Evolutionary conservation across 805 yeast genomes (phyloP), one percentile per base, ranked within the genome.

Genomic region (Monosporozyma aerobia): DNA sequence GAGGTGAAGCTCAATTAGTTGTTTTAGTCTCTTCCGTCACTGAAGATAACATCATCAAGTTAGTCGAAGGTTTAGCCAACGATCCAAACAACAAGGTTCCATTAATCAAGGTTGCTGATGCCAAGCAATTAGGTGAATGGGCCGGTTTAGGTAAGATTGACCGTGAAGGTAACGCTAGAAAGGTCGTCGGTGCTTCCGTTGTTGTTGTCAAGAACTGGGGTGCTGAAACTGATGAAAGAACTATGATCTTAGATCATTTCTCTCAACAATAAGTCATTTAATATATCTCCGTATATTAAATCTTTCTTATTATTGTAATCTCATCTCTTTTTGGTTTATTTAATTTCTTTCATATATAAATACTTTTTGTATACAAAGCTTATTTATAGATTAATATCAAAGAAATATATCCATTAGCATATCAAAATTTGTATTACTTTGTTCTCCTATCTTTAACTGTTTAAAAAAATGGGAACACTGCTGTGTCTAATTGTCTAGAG

Each of bases 151-250:
- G 97, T 82, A 89, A 90, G 80, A 85, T 92, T 72, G 98, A 94
- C 95, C 89, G 97, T 81, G 98, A 94, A 72, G 99, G 99, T 81
- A 90, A 92, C 83, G 97, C 98, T 80, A 90, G 97, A 84, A 94
- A 94, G 89, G 98, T 94, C 71, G 99, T 94, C 76, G 99, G 99
- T 80, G 95, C 97, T 78, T 90, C 98, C 70, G 92, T 96, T 79
- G 97, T 92, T 74, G 99, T 94, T 70, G 88, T 94, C 83, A 90
- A 87, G 85, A 85, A 90, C 95, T 94, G 98, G 98, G 99, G 99
- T 89, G 96, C 89, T 74, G 96, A 90, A 79, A 86, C 98, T 70
- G 92, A 83, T 73, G 99, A 92, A 81, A 89, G 97, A 81, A 80
- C 83, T 81, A 85, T 88, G 78, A 84, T 94, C 75, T 83, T 94